Conservation (phyloP, 2,329 filamentous ascomycete species). For the Aspergillus ruber region DNA sequence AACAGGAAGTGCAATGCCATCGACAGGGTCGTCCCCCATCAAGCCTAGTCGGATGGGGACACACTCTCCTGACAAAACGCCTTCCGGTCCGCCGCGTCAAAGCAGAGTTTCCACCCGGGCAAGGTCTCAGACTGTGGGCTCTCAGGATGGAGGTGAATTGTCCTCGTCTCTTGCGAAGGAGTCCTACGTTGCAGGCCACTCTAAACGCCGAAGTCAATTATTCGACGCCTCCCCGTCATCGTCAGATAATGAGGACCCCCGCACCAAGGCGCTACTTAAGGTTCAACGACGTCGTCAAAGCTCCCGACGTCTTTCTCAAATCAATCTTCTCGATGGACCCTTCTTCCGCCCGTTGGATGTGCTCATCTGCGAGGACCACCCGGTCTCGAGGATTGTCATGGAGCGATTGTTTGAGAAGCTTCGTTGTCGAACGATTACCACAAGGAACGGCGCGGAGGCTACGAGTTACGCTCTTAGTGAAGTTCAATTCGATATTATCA, state of each 20-base stretch:
- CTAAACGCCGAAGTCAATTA: conserved; percentile 87
- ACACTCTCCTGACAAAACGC: conserved; percentile 55
- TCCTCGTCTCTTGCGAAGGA: conserved; percentile 57
- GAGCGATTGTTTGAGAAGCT: conserved; percentile 94
- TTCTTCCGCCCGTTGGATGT: conserved; percentile 87
- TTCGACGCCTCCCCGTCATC: conserved; percentile 96
- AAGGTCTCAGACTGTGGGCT: conserved; percentile 86
- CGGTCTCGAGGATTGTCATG: conserved; percentile 97
- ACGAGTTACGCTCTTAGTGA: conserved; percentile 92
- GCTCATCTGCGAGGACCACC: conserved; percentile 94
- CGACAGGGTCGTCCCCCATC: conserved; percentile 50
- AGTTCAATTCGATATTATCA: conserved; percentile 97
- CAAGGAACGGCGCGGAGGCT: conserved; percentile 82
- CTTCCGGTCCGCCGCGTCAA: conserved; percentile 58
- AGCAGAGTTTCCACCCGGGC: conserved; percentile 62
- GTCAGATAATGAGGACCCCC: conserved; percentile 92
- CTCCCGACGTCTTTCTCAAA: conserved; percentile 86
- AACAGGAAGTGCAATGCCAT: conserved; percentile 55
- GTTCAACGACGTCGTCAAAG: conserved; percentile 93
- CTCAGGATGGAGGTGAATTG: conserved; percentile 74
- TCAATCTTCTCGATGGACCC: conserved; percentile 76
- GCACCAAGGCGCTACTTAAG: conserved; percentile 81
- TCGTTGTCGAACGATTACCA: conserved; percentile 87
- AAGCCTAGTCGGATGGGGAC: conserved; percentile 38
- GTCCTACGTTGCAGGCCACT: conserved; percentile 60